Evolutionary conservation across 768 basidiomycete genomes (phyloP).

Genomic region (Tephrocybe rancida): DNA sequence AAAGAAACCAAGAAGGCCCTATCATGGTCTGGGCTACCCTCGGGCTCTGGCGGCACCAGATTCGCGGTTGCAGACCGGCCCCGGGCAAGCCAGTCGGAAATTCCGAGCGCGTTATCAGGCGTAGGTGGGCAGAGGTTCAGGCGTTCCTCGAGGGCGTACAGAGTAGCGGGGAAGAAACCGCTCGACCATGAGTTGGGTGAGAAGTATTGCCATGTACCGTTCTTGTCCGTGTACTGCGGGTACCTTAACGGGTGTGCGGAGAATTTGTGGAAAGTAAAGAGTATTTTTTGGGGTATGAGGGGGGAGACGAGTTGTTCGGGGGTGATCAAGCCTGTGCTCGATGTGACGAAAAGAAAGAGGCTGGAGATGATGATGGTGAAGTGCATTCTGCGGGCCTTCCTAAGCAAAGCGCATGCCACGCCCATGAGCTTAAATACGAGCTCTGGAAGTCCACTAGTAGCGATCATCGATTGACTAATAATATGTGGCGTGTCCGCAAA

Average conservation of each 20-base stretch:
- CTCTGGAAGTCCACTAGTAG: too few relatives aligned
- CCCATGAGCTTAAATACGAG: too few relatives aligned
- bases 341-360: conserved; percentile 11
- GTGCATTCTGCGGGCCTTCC: too few relatives aligned
- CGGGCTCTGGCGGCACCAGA: conserved; percentile 49
- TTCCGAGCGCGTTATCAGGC: conserved; percentile 35
- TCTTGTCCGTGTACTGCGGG: conserved; percentile 50
- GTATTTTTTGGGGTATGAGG: conserved; percentile 58
- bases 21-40: conserved; percentile 61
- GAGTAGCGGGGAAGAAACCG: conserved; percentile 65
- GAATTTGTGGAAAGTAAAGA: conserved; percentile 44
- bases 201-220: conserved; percentile 57
- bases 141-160: conserved; percentile 62
- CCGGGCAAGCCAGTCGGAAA: conserved; percentile 59
- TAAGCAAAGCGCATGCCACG: too few relatives aligned
- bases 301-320: conserved; percentile 58
- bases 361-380: too few relatives aligned
- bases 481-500: too few relatives aligned
- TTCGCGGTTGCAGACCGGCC: conserved; percentile 54
- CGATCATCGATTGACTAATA: too few relatives aligned
- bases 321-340: conserved; percentile 21
- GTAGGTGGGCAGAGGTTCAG: conserved; percentile 46
- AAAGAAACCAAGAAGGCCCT: conserved; percentile 75
- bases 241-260: conserved; percentile 35
- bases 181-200: conserved; percentile 64